Evolutionary conservation across 129 eudicot species (phyloP).

Genomic region (Arctium minus): DNA sequence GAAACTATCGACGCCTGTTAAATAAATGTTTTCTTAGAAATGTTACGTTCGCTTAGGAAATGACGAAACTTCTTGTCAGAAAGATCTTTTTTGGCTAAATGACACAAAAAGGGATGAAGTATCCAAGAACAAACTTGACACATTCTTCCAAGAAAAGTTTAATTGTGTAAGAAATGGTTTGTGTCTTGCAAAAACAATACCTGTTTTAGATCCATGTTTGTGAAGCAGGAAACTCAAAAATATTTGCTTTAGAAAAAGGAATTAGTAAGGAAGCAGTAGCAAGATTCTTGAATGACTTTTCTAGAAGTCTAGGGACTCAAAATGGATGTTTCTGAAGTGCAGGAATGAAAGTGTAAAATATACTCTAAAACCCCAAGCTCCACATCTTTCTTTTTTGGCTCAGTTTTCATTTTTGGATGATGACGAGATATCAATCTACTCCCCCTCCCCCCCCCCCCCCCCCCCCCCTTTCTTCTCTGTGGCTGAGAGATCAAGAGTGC

Average conservation of each 20-base stretch:
- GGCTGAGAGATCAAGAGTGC: neutral
- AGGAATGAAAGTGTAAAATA: neutral
- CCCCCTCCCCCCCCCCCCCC: neutral
- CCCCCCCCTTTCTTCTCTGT: neutral
- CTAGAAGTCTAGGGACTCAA: neutral
- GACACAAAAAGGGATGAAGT: neutral
- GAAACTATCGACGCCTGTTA: neutral
- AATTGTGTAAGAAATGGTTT: neutral
- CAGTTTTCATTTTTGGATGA: conserved; percentile 18
- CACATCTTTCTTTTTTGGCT: conserved; percentile 21
- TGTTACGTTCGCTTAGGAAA: neutral
- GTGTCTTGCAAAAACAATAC: neutral
- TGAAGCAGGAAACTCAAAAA: neutral
- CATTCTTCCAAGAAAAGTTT: neutral
- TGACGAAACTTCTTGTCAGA: neutral
- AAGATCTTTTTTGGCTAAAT: neutral
- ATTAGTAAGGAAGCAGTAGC: neutral
- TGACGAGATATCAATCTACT: conserved; percentile 6
- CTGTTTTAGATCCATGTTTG: neutral
- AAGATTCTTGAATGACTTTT: neutral
- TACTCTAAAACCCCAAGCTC: conserved; percentile 5
- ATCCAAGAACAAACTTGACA: neutral
- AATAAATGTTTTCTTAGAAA: neutral
- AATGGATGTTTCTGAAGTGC: neutral
- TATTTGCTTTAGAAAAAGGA: neutral